Evolutionary conservation across 148 eudicot genomes (phyloP).

Genomic region (Nepenthes mirabilis): DNA sequence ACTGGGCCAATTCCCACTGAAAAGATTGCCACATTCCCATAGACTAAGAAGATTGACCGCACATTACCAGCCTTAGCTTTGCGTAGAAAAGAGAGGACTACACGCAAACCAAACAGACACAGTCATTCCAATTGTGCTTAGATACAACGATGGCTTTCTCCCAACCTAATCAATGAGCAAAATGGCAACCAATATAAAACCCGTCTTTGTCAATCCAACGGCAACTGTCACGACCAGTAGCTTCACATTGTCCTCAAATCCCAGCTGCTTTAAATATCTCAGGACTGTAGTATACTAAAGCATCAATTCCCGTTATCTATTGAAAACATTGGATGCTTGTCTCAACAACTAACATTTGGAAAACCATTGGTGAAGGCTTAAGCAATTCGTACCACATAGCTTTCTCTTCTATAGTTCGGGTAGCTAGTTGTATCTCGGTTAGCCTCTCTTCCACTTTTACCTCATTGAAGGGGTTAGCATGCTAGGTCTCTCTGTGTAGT

Average conservation of each 20-base stretch:
- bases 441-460: constrained; percentile 66
- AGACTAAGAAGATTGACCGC: constrained; percentile 37
- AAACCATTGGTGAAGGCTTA: constrained; percentile 47
- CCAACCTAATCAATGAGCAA: constrained; percentile 57
- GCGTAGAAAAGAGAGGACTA: constrained; percentile 24
- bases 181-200: constrained; percentile 51
- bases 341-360: constrained; percentile 62
- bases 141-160: constrained; percentile 60
- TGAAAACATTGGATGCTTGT: constrained; percentile 73
- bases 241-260: constrained; percentile 28
- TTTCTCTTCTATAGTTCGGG: constrained; percentile 17
- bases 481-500: too few relatives aligned
- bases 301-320: constrained; percentile 73
- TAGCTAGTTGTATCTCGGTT: constrained; percentile 48
- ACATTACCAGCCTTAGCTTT: constrained; percentile 22
- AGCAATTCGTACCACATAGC: constrained; percentile 60
- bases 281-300: constrained; percentile 77
- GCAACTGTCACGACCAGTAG: constrained; percentile 72
- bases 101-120: constrained; percentile 38
- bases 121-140: constrained; percentile 84
- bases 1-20: constrained; percentile 74
- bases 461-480: constrained; percentile 3
- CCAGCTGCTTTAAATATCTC: constrained; percentile 54
- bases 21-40: constrained; percentile 75
- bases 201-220: constrained; percentile 63